Conservation (phyloP, 2,329 filamentous ascomycete genomes). For the Fonsecaea erecta region DNA sequence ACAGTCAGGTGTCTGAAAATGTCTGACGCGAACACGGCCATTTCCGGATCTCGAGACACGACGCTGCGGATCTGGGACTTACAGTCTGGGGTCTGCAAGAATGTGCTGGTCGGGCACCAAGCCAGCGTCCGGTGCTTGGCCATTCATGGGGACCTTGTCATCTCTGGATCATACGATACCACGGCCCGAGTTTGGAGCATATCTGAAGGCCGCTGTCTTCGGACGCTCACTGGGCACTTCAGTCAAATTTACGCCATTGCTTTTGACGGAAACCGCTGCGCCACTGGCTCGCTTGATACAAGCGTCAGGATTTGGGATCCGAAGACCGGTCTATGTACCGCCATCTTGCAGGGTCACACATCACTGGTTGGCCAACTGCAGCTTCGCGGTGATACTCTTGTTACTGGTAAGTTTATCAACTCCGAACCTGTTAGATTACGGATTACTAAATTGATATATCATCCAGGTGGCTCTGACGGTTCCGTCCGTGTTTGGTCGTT, state of each 20-base stretch:
- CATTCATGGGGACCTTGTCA: conserved; percentile 93
- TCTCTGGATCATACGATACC: conserved; percentile 98
- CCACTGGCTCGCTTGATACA: conserved; percentile 94
- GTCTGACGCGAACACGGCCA: conserved; percentile 90
- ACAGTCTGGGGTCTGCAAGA: conserved; percentile 81
- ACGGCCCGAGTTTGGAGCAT: conserved; percentile 98
- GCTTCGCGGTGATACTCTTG: conserved; percentile 90
- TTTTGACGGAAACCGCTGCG: conserved; percentile 90
- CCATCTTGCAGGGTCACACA: conserved; percentile 93
- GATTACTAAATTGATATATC: background rate
- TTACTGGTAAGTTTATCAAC: conserved; percentile 59
- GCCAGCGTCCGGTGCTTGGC: conserved; percentile 94
- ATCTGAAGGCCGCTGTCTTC: conserved; percentile 87
- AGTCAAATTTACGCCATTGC: conserved; percentile 99
- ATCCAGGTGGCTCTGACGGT: conserved; percentile 81
- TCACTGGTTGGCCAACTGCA: conserved; percentile 95
- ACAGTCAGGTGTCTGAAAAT: conserved; percentile 97
- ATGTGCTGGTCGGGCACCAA: conserved; percentile 91
- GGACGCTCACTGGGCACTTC: conserved; percentile 90
- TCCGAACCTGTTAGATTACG: background rate
- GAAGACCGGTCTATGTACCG: conserved; percentile 80
- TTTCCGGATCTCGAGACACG: conserved; percentile 94
- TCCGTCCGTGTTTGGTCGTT: conserved; percentile 96
- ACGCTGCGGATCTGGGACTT: conserved; percentile 96
- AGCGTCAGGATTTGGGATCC: conserved; percentile 98